These are phyloP conservation scores for Schizochytrium sp. DNA, from an alignment of 108 stramenopile genomes.

Conservation along the genomic window DNA sequence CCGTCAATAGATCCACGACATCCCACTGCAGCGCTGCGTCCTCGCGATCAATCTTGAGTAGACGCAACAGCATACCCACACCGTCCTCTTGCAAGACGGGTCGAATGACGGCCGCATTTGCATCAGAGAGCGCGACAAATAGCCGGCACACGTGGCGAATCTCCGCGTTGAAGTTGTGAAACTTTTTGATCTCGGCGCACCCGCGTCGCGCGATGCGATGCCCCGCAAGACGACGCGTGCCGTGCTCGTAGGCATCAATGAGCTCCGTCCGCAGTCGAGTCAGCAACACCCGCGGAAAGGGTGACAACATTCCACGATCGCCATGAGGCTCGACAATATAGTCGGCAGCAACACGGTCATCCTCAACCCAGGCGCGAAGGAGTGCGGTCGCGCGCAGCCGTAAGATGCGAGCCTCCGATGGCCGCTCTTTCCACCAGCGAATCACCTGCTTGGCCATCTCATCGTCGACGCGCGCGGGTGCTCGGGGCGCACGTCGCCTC, in stretches of 20 bases:
- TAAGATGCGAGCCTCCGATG: not conserved
- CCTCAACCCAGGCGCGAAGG: not conserved
- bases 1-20: not conserved
- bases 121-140: not conserved
- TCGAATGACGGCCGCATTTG: not conserved
- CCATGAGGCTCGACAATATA: not conserved
- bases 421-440: not conserved
- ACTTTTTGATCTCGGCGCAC: not conserved
- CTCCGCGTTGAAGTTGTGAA: not conserved
- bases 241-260: not conserved
- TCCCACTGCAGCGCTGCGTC: not conserved
- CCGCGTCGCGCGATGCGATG: not conserved
- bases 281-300: not conserved
- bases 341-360: not conserved
- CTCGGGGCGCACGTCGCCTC: not conserved
- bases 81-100: slow-evolving; percentile 1
- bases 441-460: not conserved
- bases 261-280: not conserved
- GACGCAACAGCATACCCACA: not conserved
- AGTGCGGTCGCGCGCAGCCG: not conserved
- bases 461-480: not conserved
- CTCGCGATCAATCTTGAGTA: not conserved
- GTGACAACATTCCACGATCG: not conserved
- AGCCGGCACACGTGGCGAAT: not conserved
- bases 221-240: not conserved